phyloP scores from a whole-genome alignment of 108 stramenopile species.

The Cyclotella kingstonii region DNA sequence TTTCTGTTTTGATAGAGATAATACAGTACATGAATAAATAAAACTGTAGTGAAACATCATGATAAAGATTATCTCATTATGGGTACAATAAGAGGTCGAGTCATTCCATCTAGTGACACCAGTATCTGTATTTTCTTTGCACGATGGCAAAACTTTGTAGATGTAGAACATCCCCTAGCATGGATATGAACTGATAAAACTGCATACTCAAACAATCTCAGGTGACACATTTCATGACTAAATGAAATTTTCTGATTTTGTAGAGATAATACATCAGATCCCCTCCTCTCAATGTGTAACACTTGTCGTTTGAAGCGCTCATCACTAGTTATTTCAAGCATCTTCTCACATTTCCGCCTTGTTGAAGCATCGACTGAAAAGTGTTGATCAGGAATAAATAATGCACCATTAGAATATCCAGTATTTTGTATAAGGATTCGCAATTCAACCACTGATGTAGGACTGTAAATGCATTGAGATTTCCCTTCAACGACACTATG shows the following conservation, averaged over 20 bases:
- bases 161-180: constrained; percentile 71
- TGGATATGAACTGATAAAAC: constrained; percentile 65
- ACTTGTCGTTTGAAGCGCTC: constrained; percentile 62
- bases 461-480: constrained; percentile 31
- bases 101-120: constrained; percentile 63
- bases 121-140: constrained; percentile 73
- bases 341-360: constrained; percentile 68
- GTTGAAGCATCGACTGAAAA: constrained; percentile 80
- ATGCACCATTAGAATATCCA: constrained; percentile 43
- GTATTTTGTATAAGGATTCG: constrained; percentile 77
- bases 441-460: constrained; percentile 72
- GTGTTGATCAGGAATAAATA: constrained; percentile 59
- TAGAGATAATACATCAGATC: background rate
- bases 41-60: background rate
- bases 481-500: constrained; percentile 22
- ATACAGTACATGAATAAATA: too few species aligned
- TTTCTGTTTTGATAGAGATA: too few species aligned
- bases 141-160: constrained; percentile 63
- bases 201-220: constrained; percentile 68
- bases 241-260: constrained; percentile 16
- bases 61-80: constrained; percentile 11
- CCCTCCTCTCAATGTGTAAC: constrained; percentile 39
- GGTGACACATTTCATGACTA: constrained; percentile 48
- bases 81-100: constrained; percentile 77
- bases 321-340: constrained; percentile 67